These are phyloP conservation scores for Nemania diffusa DNA, from an alignment of 2,329 filamentous ascomycete genomes.

Conservation along the genomic window DNA sequence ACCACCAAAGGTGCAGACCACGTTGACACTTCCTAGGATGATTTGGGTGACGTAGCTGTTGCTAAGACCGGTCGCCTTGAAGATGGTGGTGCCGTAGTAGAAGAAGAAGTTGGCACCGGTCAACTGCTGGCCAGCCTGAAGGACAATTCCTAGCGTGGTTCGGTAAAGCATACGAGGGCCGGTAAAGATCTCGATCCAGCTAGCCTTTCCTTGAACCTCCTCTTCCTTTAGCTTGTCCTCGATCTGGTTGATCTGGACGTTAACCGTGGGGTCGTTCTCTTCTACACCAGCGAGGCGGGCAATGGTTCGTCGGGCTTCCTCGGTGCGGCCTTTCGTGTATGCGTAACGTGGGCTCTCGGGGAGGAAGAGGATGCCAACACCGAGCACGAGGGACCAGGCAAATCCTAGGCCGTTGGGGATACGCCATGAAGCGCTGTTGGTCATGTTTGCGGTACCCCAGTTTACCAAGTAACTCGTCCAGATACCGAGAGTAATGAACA, in stretches of 20 bases:
- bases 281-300: conserved; percentile 58
- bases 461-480: conserved; percentile 68
- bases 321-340: conserved; percentile 58
- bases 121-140: conserved; percentile 74
- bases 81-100: conserved; percentile 74
- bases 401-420: conserved; percentile 69
- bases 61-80: conserved; percentile 70
- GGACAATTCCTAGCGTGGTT: conserved; percentile 68
- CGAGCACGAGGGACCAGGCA: conserved; percentile 64
- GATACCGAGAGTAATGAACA: conserved; percentile 76
- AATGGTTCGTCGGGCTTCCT: conserved; percentile 61
- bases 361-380: conserved; percentile 61
- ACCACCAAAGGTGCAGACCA: conserved; percentile 71
- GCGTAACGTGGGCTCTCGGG: conserved; percentile 66
- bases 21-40: conserved; percentile 74
- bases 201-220: conserved; percentile 56
- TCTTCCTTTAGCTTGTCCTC: conserved; percentile 62
- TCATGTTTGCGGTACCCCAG: conserved; percentile 61
- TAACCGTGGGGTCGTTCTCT: conserved; percentile 54
- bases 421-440: conserved; percentile 64
- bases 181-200: conserved; percentile 71
- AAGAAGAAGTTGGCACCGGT: conserved; percentile 76
- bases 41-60: conserved; percentile 76
- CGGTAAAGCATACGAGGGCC: conserved; percentile 74
- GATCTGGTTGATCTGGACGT: conserved; percentile 63